Percentiles rank a stretch among this genome's conserved stretches.
Evolutionary conservation across 768 basidiomycete species (phyloP).

Genomic region (Boletus barrowsii): DNA sequence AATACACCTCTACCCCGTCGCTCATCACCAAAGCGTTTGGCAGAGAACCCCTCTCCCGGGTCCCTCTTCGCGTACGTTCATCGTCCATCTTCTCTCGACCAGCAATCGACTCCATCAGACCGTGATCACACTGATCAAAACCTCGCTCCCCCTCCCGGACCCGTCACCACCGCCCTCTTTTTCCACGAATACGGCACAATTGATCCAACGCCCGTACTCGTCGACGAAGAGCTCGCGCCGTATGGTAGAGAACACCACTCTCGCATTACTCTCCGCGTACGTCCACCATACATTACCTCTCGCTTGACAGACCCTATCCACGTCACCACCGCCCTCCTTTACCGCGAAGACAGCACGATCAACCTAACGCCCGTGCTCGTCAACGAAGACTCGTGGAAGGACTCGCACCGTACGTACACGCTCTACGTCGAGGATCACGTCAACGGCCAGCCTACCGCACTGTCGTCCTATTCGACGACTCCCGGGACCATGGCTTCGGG

Average conservation of each 20-base stretch:
- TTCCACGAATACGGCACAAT: conserved; percentile 30
- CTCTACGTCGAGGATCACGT: conserved; percentile 29
- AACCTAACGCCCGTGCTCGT: conserved; percentile 16
- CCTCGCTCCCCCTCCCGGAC: conserved; percentile 12
- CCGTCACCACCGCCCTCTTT: conserved; percentile 25
- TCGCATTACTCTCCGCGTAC: conserved; percentile 32
- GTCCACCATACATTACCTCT: neutral
- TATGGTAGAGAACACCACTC: conserved; percentile 32
- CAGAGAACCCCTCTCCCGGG: conserved; percentile 29
- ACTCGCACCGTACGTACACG: conserved; percentile 28
- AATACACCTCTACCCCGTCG: conserved; percentile 11
- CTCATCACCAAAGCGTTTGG: conserved; percentile 26
- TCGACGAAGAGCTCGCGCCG: conserved; percentile 26
- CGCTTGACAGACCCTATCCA: conserved; percentile 10
- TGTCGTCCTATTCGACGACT: too few species aligned
- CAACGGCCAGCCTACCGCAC: conserved; percentile 11
- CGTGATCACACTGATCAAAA: conserved; percentile 24
- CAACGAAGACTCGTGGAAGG: conserved; percentile 35
- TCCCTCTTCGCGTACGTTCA: conserved; percentile 30
- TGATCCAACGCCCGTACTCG: conserved; percentile 12
- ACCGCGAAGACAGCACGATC: conserved; percentile 29
- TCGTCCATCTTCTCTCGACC: too few species aligned
- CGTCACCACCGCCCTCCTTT: conserved; percentile 25
- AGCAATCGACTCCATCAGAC: conserved; percentile 9
- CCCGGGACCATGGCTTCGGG: too few species aligned